phyloP scores from a whole-genome alignment of 2,329 filamentous ascomycete genomes.

The Apiospora aurea region DNA sequence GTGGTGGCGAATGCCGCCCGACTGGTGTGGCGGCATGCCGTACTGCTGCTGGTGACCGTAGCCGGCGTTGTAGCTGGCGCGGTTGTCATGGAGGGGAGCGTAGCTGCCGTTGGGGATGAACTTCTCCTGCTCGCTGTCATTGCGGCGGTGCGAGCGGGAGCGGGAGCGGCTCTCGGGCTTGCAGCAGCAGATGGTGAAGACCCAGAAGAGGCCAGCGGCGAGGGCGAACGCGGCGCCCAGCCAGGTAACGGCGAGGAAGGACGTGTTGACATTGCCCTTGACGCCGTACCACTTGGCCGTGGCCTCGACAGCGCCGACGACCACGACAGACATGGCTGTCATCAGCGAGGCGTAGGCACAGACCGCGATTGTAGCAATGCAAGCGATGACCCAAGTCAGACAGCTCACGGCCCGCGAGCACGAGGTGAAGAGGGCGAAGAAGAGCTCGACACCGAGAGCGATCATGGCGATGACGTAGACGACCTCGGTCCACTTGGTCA shows the following conservation, averaged over 20 bases:
- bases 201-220: conserved; percentile 85
- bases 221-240: conserved; percentile 80
- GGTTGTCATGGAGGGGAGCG: conserved; percentile 51
- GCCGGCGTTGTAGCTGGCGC: conserved; percentile 32
- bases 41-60: conserved; percentile 43
- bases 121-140: conserved; percentile 61
- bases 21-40: conserved; percentile 48
- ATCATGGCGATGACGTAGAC: conserved; percentile 78
- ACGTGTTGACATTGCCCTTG: conserved; percentile 68
- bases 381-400: conserved; percentile 78
- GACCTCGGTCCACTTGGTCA: conserved; percentile 83
- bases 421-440: conserved; percentile 82
- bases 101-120: conserved; percentile 53
- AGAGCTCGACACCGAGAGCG: conserved; percentile 72
- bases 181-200: conserved; percentile 92
- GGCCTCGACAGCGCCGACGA: conserved; percentile 72
- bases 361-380: conserved; percentile 61
- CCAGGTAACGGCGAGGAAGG: conserved; percentile 79
- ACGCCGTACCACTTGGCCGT: conserved; percentile 77
- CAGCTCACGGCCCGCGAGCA: conserved; percentile 85
- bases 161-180: conserved; percentile 60
- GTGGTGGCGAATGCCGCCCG: conserved; percentile 52
- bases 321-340: conserved; percentile 74
- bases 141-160: conserved; percentile 35
- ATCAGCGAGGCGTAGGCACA: conserved; percentile 74